Base-by-base conservation (phyloP, 768 basidiomycete genomes). In the Tremella mesenterica region DNA sequence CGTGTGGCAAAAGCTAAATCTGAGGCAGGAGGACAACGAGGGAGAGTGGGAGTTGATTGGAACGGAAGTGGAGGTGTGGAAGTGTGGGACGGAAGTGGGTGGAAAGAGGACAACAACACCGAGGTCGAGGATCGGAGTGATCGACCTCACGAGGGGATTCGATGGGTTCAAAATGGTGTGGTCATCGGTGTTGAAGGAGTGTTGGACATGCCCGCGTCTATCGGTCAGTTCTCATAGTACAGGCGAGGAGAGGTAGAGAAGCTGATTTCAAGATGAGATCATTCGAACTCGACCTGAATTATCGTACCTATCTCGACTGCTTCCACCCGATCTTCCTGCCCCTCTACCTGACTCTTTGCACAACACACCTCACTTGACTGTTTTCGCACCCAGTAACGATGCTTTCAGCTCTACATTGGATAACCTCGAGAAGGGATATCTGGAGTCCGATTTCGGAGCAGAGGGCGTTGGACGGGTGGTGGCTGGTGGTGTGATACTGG, bases 301-400 rank as follows among this genome's bases (percentile, higher is more conserved):
- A 28, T 82, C 85, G 8, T 89, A 86, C 73, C 83, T 95, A 61
- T 74, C 79, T 64, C 82, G 79, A 56, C 79, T 96, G 47, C 75
- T 89, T 31, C 84, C 82, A 3, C 48, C 41, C 33, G 31, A 50
- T 18, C 54, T 64, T 2, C 67, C 67, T 0, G 18, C 34, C 3
- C 67, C 70, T 26, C 47, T 95, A 36, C 83, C 84, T 51, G 77
- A 76, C 39, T 57, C 57, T 29, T 61, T 72, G 31, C 53, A 60
- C 0, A 53, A 56, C 0, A 82, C 84, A 0, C 75, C 86, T 4
- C 81, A 84, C 64, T 74, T 93, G 41, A 95, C 95, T 0, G 61
- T 97, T 26, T 99, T 99, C 71, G 80, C 93, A 6, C 93, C 95
- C 0, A 78, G 85, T 23, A 80, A 95, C 69, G 74, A 80, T 30